phyloP scores from a whole-genome alignment of 2,329 filamentous ascomycete genomes.

The Akanthomyces lecanii region DNA sequence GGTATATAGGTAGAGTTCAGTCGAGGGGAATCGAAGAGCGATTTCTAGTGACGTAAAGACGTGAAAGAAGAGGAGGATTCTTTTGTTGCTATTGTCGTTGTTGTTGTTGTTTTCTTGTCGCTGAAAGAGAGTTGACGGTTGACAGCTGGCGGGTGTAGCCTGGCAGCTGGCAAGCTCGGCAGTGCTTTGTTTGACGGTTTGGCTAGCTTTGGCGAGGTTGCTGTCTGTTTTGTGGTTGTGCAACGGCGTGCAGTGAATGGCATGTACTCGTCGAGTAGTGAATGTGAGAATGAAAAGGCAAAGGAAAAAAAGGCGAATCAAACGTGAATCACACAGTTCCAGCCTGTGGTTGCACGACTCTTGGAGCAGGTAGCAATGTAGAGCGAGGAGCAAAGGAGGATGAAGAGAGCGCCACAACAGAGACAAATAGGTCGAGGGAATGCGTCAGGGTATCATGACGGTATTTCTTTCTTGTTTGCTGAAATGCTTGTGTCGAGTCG shows the following conservation, averaged over 20 bases:
- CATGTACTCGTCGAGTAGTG: neutral
- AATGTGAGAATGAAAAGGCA: neutral
- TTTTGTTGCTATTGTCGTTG: conserved; percentile 1
- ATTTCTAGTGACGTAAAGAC: neutral
- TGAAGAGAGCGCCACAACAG: neutral
- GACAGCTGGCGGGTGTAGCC: conserved; percentile 1
- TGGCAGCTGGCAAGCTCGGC: conserved; percentile 3
- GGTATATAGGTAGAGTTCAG: neutral
- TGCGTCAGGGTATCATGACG: conserved; percentile 1
- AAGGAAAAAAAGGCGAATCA: neutral
- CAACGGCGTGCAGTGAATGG: conserved; percentile 1
- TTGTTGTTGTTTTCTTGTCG: conserved; percentile 3
- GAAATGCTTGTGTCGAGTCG: neutral
- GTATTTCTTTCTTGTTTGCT: neutral
- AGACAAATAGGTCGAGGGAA: neutral
- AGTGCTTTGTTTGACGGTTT: neutral
- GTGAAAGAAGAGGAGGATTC: neutral
- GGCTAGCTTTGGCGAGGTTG: neutral
- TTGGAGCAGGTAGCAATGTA: neutral
- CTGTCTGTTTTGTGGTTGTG: neutral
- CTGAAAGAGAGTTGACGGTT: neutral
- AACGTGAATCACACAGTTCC: conserved; percentile 15
- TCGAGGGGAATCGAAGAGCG: neutral
- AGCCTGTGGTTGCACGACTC: conserved; percentile 14
- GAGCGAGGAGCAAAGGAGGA: neutral